phyloP scores from a whole-genome alignment of 352 stramenopile genomes.

The Pythium volutum region DNA sequence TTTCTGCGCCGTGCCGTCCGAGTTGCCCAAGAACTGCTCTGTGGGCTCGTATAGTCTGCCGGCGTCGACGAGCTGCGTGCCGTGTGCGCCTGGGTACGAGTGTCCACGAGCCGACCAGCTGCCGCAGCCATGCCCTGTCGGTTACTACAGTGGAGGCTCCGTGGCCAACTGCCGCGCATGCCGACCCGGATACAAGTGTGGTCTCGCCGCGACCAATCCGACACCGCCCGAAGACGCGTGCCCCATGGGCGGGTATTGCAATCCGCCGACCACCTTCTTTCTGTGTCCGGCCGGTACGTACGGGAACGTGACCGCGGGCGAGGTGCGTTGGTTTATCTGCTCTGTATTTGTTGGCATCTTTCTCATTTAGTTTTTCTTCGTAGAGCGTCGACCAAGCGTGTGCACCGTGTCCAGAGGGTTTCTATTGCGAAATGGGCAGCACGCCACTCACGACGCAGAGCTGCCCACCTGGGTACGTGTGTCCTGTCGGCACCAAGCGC shows the following conservation, averaged over 20 bases:
- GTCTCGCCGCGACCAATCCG: constrained; percentile 69
- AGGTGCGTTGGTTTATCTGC: constrained; percentile 33
- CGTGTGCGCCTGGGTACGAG: constrained; percentile 81
- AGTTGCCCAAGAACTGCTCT: constrained; percentile 67
- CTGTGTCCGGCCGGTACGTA: constrained; percentile 85
- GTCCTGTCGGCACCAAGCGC: constrained; percentile 62
- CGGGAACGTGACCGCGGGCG: constrained; percentile 75
- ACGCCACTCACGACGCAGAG: constrained; percentile 58
- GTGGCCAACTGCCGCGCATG: constrained; percentile 65
- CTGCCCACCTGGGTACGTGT: constrained; percentile 70
- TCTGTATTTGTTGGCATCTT: not conserved
- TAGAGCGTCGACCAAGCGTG: constrained; percentile 82
- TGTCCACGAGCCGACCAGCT: constrained; percentile 69
- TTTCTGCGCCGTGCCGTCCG: constrained; percentile 63
- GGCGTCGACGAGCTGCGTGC: constrained; percentile 58
- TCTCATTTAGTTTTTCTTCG: not conserved
- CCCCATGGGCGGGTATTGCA: constrained; percentile 87
- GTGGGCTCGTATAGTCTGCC: constrained; percentile 80
- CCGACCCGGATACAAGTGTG: constrained; percentile 74
- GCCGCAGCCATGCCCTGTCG: constrained; percentile 79
- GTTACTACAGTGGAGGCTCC: constrained; percentile 82
- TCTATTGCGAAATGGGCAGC: constrained; percentile 77
- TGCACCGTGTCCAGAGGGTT: constrained; percentile 62
- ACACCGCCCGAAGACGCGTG: constrained; percentile 86
- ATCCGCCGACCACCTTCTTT: constrained; percentile 80